Conservation (phyloP, 352 stramenopile species). For the Thalassiosira sp. region DNA sequence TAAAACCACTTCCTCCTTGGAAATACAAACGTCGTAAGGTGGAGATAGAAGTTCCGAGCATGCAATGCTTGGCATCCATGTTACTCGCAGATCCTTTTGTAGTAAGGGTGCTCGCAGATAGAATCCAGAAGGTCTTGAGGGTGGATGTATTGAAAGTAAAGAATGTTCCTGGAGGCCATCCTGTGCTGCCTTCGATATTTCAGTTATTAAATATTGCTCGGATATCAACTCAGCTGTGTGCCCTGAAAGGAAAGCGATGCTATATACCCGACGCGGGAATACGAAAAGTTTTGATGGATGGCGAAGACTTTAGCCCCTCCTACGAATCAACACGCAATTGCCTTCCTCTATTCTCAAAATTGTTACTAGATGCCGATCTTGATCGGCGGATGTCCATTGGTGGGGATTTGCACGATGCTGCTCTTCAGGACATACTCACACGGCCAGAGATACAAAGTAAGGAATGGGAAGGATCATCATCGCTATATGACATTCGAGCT, state of each 20-base stretch:
- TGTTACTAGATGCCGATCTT: conserved; percentile 73
- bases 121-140: conserved; percentile 60
- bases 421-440: conserved; percentile 24
- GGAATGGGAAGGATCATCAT: conserved; percentile 42
- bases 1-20: conserved; percentile 50
- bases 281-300: conserved; percentile 24
- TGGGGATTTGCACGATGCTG: conserved; percentile 65
- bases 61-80: conserved; percentile 76
- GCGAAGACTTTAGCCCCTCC: conserved; percentile 46
- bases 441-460: conserved; percentile 26
- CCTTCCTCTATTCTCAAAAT: conserved; percentile 61
- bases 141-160: conserved; percentile 55
- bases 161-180: conserved; percentile 55
- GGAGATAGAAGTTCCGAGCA: conserved; percentile 63
- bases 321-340: conserved; percentile 64
- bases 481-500: conserved; percentile 54
- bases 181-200: conserved; percentile 66
- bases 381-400: conserved; percentile 58
- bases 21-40: conserved; percentile 45
- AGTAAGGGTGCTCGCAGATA: conserved; percentile 68
- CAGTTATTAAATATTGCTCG: conserved; percentile 76
- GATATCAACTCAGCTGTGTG: conserved; percentile 74
- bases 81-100: conserved; percentile 79
- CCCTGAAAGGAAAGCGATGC: conserved; percentile 59
- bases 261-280: conserved; percentile 68